Base-by-base conservation (phyloP, 768 basidiomycete genomes). In the Pleurotus giganteus region DNA sequence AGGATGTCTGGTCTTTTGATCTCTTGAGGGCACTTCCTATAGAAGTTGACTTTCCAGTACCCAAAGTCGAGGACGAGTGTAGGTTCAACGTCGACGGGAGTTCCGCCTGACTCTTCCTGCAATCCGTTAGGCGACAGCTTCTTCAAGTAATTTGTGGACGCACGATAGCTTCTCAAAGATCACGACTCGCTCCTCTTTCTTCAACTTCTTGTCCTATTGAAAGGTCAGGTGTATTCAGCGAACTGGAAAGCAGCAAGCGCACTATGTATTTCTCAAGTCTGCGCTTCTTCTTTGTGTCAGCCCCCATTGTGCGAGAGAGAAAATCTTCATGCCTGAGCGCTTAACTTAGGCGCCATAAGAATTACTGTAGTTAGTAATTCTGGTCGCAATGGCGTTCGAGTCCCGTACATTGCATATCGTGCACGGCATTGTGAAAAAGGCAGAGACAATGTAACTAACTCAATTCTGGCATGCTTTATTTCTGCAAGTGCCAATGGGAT, bases 201-300 rank as follows among this genome's bases (percentile, higher is more conserved):
- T 92, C 45, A 96, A 73, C 70, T 95, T 95, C 73, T 94, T 94
- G 47, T 92, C 89, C 92, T 94, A 58, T 45, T 54, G 37, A 26
- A 15, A n/a, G 17, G 53, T n/a, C 17, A 27, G 13, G 6, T n/a
- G n/a, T n/a, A n/a, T n/a, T n/a, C n/a, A n/a, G n/a, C n/a, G n/a
- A n/a, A n/a, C n/a, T n/a, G 32, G n/a, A 37, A 8, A 7, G 44
- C 17, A 32, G 39, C 11, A 26, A 19, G 71, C 87, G 63, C 54
- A 92, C 93, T 62, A 98, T 94, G 64, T 94, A 98, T 59, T 91
- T 91, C 59, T 98, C 95, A 4, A 98, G 72, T 50, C 91, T 75
- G 67, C 89, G 94, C 73, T 84, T 87, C 74, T 92, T 95, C 74
- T 94, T 94, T 55, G 73, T 81, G 41, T 82, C n/a, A n/a, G n/a